phyloP scores from a whole-genome alignment of 305 asterid species.

The Euphrasia arctica region DNA sequence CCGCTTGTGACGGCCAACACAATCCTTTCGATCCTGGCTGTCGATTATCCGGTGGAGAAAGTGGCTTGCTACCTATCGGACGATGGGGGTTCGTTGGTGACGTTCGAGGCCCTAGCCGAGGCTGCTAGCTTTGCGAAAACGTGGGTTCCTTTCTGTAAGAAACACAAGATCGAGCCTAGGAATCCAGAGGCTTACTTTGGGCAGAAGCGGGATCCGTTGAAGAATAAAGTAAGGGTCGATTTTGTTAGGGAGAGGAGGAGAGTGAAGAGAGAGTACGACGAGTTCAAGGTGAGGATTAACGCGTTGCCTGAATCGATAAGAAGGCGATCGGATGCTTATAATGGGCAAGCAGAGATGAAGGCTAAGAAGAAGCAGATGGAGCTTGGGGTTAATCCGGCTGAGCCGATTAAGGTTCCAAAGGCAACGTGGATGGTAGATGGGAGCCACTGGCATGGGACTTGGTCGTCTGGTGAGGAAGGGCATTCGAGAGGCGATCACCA shows the following conservation, averaged over 20 bases:
- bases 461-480: slow-evolving; percentile 69
- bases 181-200: slow-evolving; percentile 82
- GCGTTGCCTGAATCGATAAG: slow-evolving; percentile 80
- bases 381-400: slow-evolving; percentile 48
- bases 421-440: slow-evolving; percentile 98
- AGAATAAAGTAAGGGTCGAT: slow-evolving; percentile 67
- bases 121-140: slow-evolving; percentile 79
- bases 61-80: slow-evolving; percentile 82
- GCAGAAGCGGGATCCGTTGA: slow-evolving; percentile 72
- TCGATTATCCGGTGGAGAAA: slow-evolving; percentile 88
- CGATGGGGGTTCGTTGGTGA: slow-evolving; percentile 86
- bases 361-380: slow-evolving; percentile 70
- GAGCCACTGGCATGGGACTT: slow-evolving; percentile 85
- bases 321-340: slow-evolving; percentile 82
- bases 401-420: slow-evolving; percentile 55
- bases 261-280: slow-evolving; percentile 90
- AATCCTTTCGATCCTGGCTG: slow-evolving; percentile 83
- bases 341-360: slow-evolving; percentile 67
- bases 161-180: slow-evolving; percentile 77
- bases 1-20: slow-evolving; percentile 95
- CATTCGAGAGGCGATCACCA: slow-evolving; percentile 83
- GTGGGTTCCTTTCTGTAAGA: slow-evolving; percentile 90
- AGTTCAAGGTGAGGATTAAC: slow-evolving; percentile 77
- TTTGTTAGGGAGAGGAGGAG: slow-evolving; percentile 80
- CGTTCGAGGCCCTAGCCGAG: slow-evolving; percentile 91